Conservation (phyloP, 768 basidiomycete genomes). For the Dacryopinax spathularia region DNA sequence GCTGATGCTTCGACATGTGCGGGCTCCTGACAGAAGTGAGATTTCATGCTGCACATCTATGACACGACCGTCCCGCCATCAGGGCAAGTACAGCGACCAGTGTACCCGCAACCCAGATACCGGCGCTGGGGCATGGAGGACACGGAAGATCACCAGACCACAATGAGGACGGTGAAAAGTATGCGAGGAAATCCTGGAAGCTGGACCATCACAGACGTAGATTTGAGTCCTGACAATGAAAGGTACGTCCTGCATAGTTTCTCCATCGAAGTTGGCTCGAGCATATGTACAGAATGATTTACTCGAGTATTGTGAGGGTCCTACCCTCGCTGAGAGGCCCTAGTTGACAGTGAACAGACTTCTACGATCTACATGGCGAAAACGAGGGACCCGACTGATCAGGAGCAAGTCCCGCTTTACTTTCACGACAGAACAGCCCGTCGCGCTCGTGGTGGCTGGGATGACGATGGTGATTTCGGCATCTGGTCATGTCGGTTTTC, state of each 20-base stretch:
- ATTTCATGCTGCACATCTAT: conserved; percentile 82
- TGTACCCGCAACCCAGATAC: conserved; percentile 6
- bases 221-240: conserved; percentile 78
- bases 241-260: conserved; percentile 32
- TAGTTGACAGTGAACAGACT: conserved; percentile 31
- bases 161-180: conserved; percentile 40
- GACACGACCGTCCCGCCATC: conserved; percentile 43
- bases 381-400: conserved; percentile 42
- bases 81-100: not conserved
- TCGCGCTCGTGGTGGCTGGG: conserved; percentile 18
- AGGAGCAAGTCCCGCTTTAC: conserved; percentile 47
- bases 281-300: conserved; percentile 54
- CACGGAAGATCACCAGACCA: conserved; percentile 34
- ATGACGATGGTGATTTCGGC: conserved; percentile 37
- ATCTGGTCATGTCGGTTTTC: conserved; percentile 95
- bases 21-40: conserved; percentile 27
- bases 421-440: conserved; percentile 20
- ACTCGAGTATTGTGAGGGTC: conserved; percentile 78
- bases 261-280: not conserved
- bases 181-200: conserved; percentile 62
- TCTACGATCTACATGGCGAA: conserved; percentile 62
- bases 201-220: conserved; percentile 94
- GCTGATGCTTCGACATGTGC: not conserved
- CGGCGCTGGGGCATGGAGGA: conserved; percentile 14
- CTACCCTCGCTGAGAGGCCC: conserved; percentile 1